A percentile compares a stretch with the other conserved stretches of the same genome.
Evolutionary conservation across 495 filamentous ascomycete genomes (phyloP).

Genomic region (Hypoxylon fuscum): DNA sequence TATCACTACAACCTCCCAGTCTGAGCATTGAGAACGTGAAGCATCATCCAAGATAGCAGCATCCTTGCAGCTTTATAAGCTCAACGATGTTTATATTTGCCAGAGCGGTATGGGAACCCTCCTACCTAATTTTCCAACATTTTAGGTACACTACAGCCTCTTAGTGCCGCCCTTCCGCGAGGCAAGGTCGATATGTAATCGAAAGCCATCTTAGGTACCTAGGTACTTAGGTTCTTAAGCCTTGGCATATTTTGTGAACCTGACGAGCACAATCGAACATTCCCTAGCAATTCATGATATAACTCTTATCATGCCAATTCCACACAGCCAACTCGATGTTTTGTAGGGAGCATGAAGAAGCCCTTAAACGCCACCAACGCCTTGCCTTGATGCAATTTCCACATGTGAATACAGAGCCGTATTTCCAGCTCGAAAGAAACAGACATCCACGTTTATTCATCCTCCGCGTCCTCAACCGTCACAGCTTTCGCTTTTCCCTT

Average conservation of each 20-base stretch:
- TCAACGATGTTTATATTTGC: not conserved
- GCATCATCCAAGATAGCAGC: not conserved
- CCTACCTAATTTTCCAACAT: slow-evolving; percentile 11
- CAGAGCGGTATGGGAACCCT: not conserved
- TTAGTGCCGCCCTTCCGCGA: not conserved
- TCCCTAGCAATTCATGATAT: slow-evolving; percentile 20
- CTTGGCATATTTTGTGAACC: slow-evolving; percentile 10
- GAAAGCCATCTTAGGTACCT: not conserved
- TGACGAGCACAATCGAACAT: slow-evolving; percentile 4
- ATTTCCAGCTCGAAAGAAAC: slow-evolving; percentile 6
- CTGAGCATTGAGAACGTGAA: no score
- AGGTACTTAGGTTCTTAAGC: no score
- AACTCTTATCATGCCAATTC: slow-evolving; percentile 25
- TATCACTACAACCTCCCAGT: no score
- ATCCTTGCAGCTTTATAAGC: not conserved
- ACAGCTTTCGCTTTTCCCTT: slow-evolving; percentile 52
- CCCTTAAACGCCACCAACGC: slow-evolving; percentile 45
- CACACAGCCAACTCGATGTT: slow-evolving; percentile 22
- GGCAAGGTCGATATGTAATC: slow-evolving; percentile 1
- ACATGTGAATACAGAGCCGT: slow-evolving; percentile 31
- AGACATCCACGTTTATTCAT: slow-evolving; percentile 25
- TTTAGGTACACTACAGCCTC: slow-evolving; percentile 13
- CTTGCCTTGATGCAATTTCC: slow-evolving; percentile 45
- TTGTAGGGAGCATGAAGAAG: slow-evolving; percentile 19
- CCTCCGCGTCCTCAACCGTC: slow-evolving; percentile 50